Conservation (phyloP, 495 filamentous ascomycete species). For the Podospora pseudoanserina region DNA sequence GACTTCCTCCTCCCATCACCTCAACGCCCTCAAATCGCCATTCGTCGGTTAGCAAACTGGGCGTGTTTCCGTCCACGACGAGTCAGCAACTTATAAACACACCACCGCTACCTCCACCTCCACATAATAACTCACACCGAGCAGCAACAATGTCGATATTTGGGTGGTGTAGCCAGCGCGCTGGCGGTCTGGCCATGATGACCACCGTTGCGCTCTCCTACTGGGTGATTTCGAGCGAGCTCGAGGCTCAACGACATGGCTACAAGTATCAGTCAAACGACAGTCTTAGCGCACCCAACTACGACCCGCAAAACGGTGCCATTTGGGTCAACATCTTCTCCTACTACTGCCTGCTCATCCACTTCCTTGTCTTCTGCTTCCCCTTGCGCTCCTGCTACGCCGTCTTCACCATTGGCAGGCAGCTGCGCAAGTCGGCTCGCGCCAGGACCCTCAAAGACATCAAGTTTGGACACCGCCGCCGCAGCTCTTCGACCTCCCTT, state of each 20-base stretch:
- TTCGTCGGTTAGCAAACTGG: slow-evolving; percentile 11
- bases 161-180: slow-evolving; percentile 45
- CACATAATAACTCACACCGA: neutral
- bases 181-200: slow-evolving; percentile 49
- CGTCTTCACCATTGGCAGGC: slow-evolving; percentile 45
- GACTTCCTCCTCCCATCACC: neutral
- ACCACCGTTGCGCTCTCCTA: slow-evolving; percentile 41
- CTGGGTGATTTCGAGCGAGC: slow-evolving; percentile 46
- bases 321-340: slow-evolving; percentile 43
- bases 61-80: neutral
- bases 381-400: slow-evolving; percentile 53
- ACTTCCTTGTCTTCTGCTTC: slow-evolving; percentile 51
- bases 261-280: slow-evolving; percentile 45
- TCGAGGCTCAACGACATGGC: slow-evolving; percentile 40
- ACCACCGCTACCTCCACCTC: neutral
- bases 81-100: slow-evolving; percentile 9
- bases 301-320: slow-evolving; percentile 34
- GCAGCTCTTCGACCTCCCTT: slow-evolving; percentile 48
- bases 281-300: slow-evolving; percentile 39
- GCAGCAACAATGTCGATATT: slow-evolving; percentile 43
- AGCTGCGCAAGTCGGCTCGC: slow-evolving; percentile 37
- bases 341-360: slow-evolving; percentile 53
- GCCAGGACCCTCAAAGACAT: slow-evolving; percentile 40
- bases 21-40: neutral
- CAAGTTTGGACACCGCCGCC: slow-evolving; percentile 44